Conservation (phyloP, 306 rosid genomes). For the Coriaria nepalensis region DNA sequence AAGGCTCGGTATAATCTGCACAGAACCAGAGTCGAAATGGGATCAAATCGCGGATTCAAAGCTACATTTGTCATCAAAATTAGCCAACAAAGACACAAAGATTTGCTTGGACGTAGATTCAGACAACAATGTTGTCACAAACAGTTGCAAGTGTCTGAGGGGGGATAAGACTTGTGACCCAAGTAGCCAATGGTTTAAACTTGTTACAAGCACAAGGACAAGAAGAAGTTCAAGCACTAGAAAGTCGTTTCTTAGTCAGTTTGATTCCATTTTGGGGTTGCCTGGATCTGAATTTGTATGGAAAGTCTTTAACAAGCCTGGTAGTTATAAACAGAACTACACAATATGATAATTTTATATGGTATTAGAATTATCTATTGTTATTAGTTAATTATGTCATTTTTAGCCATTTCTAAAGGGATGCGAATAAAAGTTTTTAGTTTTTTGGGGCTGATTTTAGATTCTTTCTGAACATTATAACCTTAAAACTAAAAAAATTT, state of each 20-base stretch:
- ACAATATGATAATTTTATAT: no score
- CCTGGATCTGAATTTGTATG: slow-evolving; percentile 3
- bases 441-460: no score
- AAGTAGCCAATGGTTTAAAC: slow-evolving; percentile 72
- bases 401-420: no score
- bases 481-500: no score
- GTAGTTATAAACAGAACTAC: no score
- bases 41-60: slow-evolving; percentile 57
- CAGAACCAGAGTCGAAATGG: slow-evolving; percentile 41
- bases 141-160: slow-evolving; percentile 57
- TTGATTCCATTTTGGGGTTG: slow-evolving; percentile 10
- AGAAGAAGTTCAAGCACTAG: slow-evolving; percentile 10
- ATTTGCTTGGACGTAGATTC: slow-evolving; percentile 67
- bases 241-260: slow-evolving; percentile 11
- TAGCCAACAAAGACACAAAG: slow-evolving; percentile 18
- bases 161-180: slow-evolving; percentile 51
- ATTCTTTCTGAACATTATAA: no score
- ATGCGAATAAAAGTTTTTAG: no score
- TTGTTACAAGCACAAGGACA: slow-evolving; percentile 48
- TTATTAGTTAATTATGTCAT: no score
- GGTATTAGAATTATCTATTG: no score
- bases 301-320: no score
- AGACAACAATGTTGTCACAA: slow-evolving; percentile 40
- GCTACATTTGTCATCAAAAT: slow-evolving; percentile 59
- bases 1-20: slow-evolving; percentile 32